A percentile compares a stretch with the other conserved stretches of the same genome.
Conservation (phyloP, 2,329 filamentous ascomycete genomes). For the Neocucurbitaria cava region DNA sequence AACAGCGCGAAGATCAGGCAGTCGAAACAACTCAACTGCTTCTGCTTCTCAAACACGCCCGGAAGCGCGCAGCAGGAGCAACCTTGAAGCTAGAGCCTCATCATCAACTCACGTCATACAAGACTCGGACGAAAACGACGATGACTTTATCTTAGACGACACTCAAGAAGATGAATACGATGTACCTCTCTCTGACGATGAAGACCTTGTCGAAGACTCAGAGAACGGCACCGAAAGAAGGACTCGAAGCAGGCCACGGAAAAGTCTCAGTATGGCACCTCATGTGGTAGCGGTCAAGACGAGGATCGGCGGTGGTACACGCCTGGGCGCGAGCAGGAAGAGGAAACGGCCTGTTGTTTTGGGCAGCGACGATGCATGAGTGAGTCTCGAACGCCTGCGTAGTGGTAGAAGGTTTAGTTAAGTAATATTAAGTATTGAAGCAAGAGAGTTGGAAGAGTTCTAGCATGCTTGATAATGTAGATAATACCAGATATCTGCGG, state of each 20-base stretch:
- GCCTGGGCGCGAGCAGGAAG: conserved; percentile 13
- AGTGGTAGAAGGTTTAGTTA: too few relatives aligned
- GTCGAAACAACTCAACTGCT: conserved; percentile 1
- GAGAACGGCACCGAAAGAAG: neutral
- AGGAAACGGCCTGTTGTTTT: conserved; percentile 18
- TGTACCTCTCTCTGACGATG: neutral
- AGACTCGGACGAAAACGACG: conserved; percentile 18
- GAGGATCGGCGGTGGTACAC: conserved; percentile 14
- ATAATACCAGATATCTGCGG: too few relatives aligned
- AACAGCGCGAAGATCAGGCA: neutral
- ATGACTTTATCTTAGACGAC: conserved; percentile 7
- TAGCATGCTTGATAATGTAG: too few relatives aligned
- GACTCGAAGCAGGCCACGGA: neutral
- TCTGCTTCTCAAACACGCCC: too few relatives aligned
- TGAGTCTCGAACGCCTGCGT: neutral
- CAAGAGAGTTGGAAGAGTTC: too few relatives aligned
- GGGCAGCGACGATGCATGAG: conserved; percentile 23
- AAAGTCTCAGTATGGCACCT: neutral
- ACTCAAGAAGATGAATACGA: neutral
- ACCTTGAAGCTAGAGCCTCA: neutral
- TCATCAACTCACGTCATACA: conserved; percentile 6
- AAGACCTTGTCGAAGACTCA: neutral
- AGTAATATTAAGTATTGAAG: neutral
- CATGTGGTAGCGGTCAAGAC: conserved; percentile 7
- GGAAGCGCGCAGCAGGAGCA: conserved; percentile 1